A percentile compares a stretch with the other conserved stretches of the same genome.
Conservation (phyloP, 2,329 filamentous ascomycete genomes). For the Penicillium glabrum region DNA sequence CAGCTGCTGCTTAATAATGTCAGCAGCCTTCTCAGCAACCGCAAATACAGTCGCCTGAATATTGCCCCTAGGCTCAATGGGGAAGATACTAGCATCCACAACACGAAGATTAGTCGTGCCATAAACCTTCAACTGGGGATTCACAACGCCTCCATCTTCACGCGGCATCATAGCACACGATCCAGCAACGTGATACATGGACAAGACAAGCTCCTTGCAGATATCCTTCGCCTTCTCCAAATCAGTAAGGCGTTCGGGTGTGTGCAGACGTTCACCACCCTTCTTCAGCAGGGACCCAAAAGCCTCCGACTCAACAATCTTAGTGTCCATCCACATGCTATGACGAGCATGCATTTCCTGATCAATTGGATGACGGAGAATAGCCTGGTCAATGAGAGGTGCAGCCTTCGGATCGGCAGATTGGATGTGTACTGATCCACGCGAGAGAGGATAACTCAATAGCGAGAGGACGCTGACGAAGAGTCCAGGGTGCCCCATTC, state of each 20-base stretch:
- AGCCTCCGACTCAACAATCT: constrained; percentile 19
- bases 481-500: constrained; percentile 10
- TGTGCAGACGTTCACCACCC: constrained; percentile 48
- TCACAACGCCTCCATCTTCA: constrained; percentile 32
- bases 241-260: constrained; percentile 42
- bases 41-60: constrained; percentile 38
- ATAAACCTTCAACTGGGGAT: constrained; percentile 27
- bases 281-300: constrained; percentile 30
- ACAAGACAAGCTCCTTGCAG: constrained; percentile 21
- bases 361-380: constrained; percentile 47
- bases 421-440: constrained; percentile 39
- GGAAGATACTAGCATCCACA: constrained; percentile 37
- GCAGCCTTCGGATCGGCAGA: constrained; percentile 35
- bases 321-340: constrained; percentile 22
- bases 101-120: constrained; percentile 32
- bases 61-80: constrained; percentile 37
- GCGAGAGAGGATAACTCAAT: constrained; percentile 32
- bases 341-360: constrained; percentile 41
- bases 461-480: constrained; percentile 23
- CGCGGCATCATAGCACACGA: constrained; percentile 23
- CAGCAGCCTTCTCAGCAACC: constrained; percentile 34
- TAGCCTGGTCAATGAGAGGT: constrained; percentile 45
- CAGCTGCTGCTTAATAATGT: constrained; percentile 22
- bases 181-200: constrained; percentile 27
- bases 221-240: constrained; percentile 30